Evolutionary conservation across 2,329 filamentous ascomycete species (phyloP).

Genomic region (Bipolaris bicolor): DNA sequence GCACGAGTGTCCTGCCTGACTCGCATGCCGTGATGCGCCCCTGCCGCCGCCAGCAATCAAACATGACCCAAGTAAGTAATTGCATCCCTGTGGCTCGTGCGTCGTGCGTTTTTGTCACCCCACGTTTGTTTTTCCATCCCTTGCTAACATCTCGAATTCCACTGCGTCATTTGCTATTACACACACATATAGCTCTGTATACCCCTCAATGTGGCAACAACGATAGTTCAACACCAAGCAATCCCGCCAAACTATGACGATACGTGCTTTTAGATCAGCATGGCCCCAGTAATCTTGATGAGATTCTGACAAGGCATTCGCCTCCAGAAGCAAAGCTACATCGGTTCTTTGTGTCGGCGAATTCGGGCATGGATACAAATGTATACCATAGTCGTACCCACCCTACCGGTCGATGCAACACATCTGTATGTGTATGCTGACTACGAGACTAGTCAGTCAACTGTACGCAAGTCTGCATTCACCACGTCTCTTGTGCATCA

Average conservation of each 20-base stretch:
- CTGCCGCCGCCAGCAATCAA: not conserved
- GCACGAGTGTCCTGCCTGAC: not conserved
- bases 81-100: not conserved
- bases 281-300: not conserved
- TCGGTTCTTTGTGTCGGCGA: not conserved
- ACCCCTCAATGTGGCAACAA: not conserved
- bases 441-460: not conserved
- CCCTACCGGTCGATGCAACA: not conserved
- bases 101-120: not conserved
- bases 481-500: not conserved
- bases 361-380: not conserved
- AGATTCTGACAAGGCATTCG: not conserved
- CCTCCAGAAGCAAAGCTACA: not conserved
- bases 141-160: not conserved
- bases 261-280: not conserved
- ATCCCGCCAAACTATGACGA: not conserved
- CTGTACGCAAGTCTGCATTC: not conserved
- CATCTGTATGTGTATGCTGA: not conserved
- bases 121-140: not conserved
- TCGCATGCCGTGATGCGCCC: not conserved
- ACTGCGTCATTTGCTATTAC: not conserved
- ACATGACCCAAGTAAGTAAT: not conserved
- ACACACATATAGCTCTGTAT: not conserved
- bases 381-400: not conserved
- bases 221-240: not conserved